Evolutionary conservation across 2,329 filamentous ascomycete genomes (phyloP).

Genomic region (Diaporthe longicolla): DNA sequence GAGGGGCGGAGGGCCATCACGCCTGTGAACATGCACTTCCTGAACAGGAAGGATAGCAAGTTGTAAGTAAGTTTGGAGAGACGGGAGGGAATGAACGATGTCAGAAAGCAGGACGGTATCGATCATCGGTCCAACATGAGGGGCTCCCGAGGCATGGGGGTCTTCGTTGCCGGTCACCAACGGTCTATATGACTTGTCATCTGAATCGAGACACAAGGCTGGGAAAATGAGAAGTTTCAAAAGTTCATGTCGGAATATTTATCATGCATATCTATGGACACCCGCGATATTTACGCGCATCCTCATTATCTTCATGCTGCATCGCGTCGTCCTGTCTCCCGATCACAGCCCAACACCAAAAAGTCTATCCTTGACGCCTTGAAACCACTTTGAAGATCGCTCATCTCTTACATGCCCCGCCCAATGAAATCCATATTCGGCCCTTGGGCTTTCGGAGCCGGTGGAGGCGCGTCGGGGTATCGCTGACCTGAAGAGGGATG

Average conservation of each 20-base stretch:
- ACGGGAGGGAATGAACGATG: neutral
- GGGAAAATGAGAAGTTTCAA: neutral
- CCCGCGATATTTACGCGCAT: neutral
- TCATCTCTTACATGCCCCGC: slow-evolving; percentile 18
- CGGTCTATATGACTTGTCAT: slow-evolving; percentile 8
- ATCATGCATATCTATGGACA: slow-evolving; percentile 25
- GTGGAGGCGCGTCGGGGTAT: slow-evolving; percentile 33
- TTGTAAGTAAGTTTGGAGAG: neutral
- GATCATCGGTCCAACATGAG: neutral
- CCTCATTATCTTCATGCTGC: slow-evolving; percentile 3
- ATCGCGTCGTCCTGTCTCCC: slow-evolving; percentile 7
- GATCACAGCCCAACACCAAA: neutral
- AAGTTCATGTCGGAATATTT: neutral
- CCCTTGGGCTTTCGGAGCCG: neutral
- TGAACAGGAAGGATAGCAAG: slow-evolving; percentile 50
- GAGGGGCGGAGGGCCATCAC: slow-evolving; percentile 66
- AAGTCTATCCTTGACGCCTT: neutral
- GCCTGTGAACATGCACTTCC: slow-evolving; percentile 73
- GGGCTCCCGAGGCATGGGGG: neutral
- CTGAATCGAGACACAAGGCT: neutral
- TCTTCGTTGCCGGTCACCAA: neutral
- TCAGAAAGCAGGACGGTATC: neutral
- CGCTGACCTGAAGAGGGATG: slow-evolving; percentile 39
- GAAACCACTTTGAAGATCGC: neutral
- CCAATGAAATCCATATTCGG: slow-evolving; percentile 40